Percentiles rank a stretch among this genome's conserved stretches.
Conservation (phyloP, 768 basidiomycete genomes). For the Holtermannia corniformis region DNA sequence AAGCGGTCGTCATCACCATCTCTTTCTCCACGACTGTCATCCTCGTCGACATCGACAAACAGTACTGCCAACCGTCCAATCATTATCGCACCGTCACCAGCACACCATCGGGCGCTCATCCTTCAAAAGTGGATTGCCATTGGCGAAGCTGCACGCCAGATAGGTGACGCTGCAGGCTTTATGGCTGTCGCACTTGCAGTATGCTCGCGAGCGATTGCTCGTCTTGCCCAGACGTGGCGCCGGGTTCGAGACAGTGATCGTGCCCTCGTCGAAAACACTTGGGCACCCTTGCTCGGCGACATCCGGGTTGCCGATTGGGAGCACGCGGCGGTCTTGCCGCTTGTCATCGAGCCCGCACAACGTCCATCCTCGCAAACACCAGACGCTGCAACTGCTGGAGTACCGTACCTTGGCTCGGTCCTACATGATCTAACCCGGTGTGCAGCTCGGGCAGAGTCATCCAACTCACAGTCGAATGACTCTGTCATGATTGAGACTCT, state of each 20-base stretch:
- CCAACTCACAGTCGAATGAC: no score
- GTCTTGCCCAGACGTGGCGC: neutral
- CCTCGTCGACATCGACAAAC: neutral
- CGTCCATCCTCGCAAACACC: no score
- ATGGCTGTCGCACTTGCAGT: constrained; percentile 1
- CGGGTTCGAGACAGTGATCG: neutral
- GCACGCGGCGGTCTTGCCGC: neutral
- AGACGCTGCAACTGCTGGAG: neutral
- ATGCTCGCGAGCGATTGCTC: neutral
- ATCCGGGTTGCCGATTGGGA: neutral
- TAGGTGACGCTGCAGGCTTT: neutral
- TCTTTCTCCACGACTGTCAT: neutral
- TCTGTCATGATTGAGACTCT: no score
- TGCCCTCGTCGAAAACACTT: neutral
- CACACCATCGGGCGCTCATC: neutral
- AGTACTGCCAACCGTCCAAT: neutral
- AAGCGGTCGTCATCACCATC: neutral
- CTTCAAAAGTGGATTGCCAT: neutral
- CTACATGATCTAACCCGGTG: neutral
- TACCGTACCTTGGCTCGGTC: neutral
- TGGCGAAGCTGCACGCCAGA: neutral
- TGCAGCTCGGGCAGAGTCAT: no score
- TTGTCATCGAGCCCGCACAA: no score
- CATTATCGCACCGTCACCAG: neutral
- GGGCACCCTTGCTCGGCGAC: neutral